Percentiles rank a stretch among this genome's conserved stretches.
These are phyloP conservation scores for Begonia loranthoides DNA, from an alignment of 306 rosid species.

Conservation along the genomic window DNA sequence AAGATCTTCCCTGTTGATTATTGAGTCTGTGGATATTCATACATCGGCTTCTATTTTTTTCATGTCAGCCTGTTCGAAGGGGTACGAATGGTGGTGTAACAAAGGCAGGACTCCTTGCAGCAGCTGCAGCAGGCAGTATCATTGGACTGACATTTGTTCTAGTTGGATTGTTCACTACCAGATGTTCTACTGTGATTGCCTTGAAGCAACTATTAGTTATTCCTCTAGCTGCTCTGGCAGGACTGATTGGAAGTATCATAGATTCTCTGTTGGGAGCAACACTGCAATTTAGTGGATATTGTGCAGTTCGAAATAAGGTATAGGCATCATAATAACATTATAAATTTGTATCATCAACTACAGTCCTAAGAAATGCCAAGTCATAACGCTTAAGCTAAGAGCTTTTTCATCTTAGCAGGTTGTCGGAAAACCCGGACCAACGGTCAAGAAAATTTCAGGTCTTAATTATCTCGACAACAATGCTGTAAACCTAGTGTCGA, in stretches of 20 bases:
- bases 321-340: neutral
- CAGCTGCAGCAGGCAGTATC: slow-evolving; percentile 61
- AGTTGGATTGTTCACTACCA: slow-evolving; percentile 42
- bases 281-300: slow-evolving; percentile 78
- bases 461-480: slow-evolving; percentile 69
- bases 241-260: slow-evolving; percentile 59
- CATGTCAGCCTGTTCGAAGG: slow-evolving; percentile 58
- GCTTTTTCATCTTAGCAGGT: slow-evolving; percentile 31
- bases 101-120: slow-evolving; percentile 69
- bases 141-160: slow-evolving; percentile 53
- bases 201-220: slow-evolving; percentile 65
- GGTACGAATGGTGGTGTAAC: slow-evolving; percentile 95
- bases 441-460: slow-evolving; percentile 68
- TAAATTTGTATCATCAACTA: neutral
- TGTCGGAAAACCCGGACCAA: slow-evolving; percentile 87
- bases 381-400: neutral
- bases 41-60: neutral
- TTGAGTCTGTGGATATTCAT: too few species aligned
- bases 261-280: slow-evolving; percentile 97
- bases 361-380: neutral
- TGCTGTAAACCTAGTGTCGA: slow-evolving; percentile 64
- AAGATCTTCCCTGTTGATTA: too few species aligned
- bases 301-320: slow-evolving; percentile 79
- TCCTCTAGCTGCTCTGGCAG: slow-evolving; percentile 64
- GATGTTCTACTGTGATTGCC: slow-evolving; percentile 28